Percentiles rank a stretch among this genome's conserved stretches.
Evolutionary conservation across 768 basidiomycete genomes (phyloP).

Genomic region (Albatrellus ellisii): DNA sequence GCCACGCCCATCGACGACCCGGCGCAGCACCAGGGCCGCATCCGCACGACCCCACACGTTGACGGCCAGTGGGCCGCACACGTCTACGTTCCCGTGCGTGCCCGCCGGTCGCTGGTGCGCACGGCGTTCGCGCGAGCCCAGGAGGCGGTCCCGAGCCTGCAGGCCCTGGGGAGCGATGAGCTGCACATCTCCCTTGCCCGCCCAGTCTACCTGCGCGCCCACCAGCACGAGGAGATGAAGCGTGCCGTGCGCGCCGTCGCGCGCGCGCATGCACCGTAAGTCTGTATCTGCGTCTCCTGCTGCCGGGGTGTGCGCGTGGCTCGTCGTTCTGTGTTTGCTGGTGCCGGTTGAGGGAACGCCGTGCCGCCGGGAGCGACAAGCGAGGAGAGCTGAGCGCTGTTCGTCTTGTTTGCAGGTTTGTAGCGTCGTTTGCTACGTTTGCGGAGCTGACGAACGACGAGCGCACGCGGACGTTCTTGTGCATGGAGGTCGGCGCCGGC

Average conservation of each 20-base stretch:
- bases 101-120: constrained; percentile 32
- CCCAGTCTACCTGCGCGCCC: constrained; percentile 64
- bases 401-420: constrained; percentile 36
- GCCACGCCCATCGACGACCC: constrained; percentile 58
- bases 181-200: constrained; percentile 82
- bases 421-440: constrained; percentile 58
- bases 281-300: constrained; percentile 9
- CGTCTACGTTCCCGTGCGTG: constrained; percentile 53
- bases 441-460: constrained; percentile 71
- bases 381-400: constrained; percentile 3
- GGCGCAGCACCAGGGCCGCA: constrained; percentile 72
- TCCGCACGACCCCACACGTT: constrained; percentile 61
- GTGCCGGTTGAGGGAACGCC: no score
- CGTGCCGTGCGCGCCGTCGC: constrained; percentile 42
- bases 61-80: constrained; percentile 80
- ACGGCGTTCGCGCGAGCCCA: constrained; percentile 33
- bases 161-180: constrained; percentile 30
- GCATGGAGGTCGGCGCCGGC: constrained; percentile 75
- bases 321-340: no score
- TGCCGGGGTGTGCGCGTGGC: no score
- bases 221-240: constrained; percentile 68
- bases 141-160: constrained; percentile 31
- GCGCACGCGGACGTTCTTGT: constrained; percentile 66
- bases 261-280: constrained; percentile 33
- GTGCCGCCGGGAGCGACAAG: no score